Base-by-base conservation (phyloP, 352 stramenopile species). In the Phytophthora brassicae region DNA sequence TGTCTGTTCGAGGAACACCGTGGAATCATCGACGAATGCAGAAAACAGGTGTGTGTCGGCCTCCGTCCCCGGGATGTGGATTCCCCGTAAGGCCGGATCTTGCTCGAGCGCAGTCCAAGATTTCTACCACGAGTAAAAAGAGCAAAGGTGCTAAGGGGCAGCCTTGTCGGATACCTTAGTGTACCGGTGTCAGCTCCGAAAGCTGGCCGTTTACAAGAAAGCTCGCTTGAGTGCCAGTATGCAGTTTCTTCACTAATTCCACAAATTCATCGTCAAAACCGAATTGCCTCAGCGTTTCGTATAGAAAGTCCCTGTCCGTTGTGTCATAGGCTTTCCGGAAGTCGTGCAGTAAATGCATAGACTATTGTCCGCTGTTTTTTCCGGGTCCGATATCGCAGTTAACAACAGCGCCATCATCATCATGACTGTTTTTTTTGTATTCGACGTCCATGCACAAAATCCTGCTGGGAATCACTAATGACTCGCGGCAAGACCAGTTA, bases 241-340 rank as follows among this genome's bases (percentile, higher is more conserved):
- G 41, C 16, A 60, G 12, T 3, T 20, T n/a, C 3, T 16, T 13
- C 4, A 60, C 41, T 5, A 52, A 16, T n/a, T 9, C 31, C 5
- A 47, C 31, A 39, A 47, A 53, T 6, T 29, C 14, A 8, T 9
- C 13, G 31, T n/a, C n/a, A 6, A 59, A 59, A 19, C 38, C 28
- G 16, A 51, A 59, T 17, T 19, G 22, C 4, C 4, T 29, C n/a
- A 50, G 14, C 26, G 16, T n/a, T 4, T 58, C 39, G 26, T 31
- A 8, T 31, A 8, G n/a, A n/a, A n/a, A n/a, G n/a, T n/a, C n/a
- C 19, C 51, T 28, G 12, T 7, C 42, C 6, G 55, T 22, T 1
- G 54, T 62, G 26, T 62, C 54, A n/a, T 54, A 62, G 0, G 45
- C 35, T 23, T 52, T 51, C 3, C 24, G n/a, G 28, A 56, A 56